Base-by-base conservation (phyloP, 202 grass and related monocot genomes). In the Zizania palustris region DNA sequence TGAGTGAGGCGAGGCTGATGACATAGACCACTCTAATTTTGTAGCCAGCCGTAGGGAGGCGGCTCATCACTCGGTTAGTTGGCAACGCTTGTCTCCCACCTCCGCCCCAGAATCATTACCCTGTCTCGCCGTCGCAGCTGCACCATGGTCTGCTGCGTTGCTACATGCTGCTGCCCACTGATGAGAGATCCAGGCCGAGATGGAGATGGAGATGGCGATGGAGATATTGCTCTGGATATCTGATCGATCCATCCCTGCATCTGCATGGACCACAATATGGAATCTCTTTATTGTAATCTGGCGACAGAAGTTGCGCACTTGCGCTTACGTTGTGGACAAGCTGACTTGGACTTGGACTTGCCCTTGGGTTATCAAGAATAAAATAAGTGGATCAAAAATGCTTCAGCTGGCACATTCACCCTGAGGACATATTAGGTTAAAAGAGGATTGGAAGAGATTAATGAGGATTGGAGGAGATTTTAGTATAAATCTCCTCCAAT, bases 81-180 rank as follows among this genome's bases (percentile, higher is more conserved):
- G 35, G 19, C 0, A 34, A 0, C 0, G 16, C 39, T n/a, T 80
- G 78, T 57, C 84, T 64, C 77, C 84, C 71, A 76, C 64, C 78
- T 21, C 64, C 6, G 45, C 34, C 58, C 65, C 65, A 72, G 6
- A 82, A 82, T 65, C 22, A 82, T 66, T 50, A 73, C 63, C 63
- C 71, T 66, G 9, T 55, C 50, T 28, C 18, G 5, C 59, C 0
- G 2, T 5, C 61, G n/a, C n/a, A 55, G 20, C 36, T 2, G 16
- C 36, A 19, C 12, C 0, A 20, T 8, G 10, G 41, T 71, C 80
- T 19, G 54, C 55, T 36, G 57, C 20, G 28, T 28, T 28, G 28
- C 28, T 28, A 28, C 28, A 28, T 28, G 28, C 28, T 68, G 83
- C 69, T 61, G 18, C 68, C 44, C 42, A 36, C 69, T 44, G 20